Base-by-base conservation (phyloP, 306 rosid genomes). In the Argentina anserina region DNA sequence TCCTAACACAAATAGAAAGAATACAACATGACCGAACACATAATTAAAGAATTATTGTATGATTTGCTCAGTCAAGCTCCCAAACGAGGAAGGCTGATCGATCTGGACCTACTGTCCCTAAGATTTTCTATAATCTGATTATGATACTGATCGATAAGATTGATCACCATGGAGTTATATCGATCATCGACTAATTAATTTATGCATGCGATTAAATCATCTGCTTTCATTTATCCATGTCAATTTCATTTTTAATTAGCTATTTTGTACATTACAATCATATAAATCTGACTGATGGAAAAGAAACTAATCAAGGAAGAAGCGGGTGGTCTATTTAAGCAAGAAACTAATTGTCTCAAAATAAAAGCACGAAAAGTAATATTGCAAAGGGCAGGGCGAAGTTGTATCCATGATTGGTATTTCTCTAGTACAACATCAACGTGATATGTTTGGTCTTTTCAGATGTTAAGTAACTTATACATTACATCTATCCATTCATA, bases 361-460 rank as follows among this genome's bases (percentile, higher is more conserved):
- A 14, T 42, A 25, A 45, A 67, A 52, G 9, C 40, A 45, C 39
- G 53, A 10, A 42, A 42, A 34, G 6, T 5, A 13, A 28, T 33
- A 2, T 5, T 33, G 37, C 36, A 25, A 28, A 14, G 6, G 15
- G 60, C 28, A n/a, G n/a, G 33, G 4, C 14, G 21, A 52, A 5
- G 8, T n/a, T 37, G 75, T 71, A 1, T 71, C 14, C 40, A 40
- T 26, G 52, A 25, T 55, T 9, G 15, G 9, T 12, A 50, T 21
- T 50, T 33, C 5, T 55, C 39, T 28, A 12, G 61, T 50, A 26
- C 49, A 18, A 61, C 41, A 49, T 39, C 70, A 64, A 67, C 56
- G 43, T 75, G 83, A 72, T 12, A 36, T 71, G 67, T 75, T 67
- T 55, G 70, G 73, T 33, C 61, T 60, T 82, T 12, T 50, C 9